Evolutionary conservation across 176 grass and related monocot genomes (phyloP), one percentile per base, ranked within the genome.

Genomic region (Eragrostis nindensis): DNA sequence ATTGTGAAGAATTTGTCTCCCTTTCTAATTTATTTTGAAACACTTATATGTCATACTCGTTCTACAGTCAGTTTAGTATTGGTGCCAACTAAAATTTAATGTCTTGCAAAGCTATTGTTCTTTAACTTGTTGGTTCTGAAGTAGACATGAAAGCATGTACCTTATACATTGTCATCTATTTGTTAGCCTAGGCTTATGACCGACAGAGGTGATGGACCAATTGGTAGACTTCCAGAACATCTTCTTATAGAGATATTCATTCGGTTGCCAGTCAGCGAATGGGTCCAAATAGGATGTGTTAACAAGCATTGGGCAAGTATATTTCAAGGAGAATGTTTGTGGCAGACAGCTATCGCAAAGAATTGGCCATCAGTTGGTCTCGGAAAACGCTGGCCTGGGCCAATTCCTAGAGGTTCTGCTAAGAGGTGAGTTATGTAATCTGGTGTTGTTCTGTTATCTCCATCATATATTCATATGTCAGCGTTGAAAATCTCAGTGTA

Each of bases 311-410:
- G 86, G 90, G 88, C 88, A 81, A 78, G 9, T 73, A 91, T 98
- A 81, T 95, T 98, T 63, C 68, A 81, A 88, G 90, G 84, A 84
- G 96, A 98, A 82, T 90, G 41, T 68, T 21, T 98, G 70, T 98
- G 96, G 96, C 90, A 95, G 85, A 95, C 88, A 6, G 92, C 92
- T 66, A 89, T 95, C 64, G n/a, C 44, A 56, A 82, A 68, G 69
- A 93, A 71, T 38, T 95, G 96, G 96, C 92, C 96, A 6, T 83
- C 71, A 0, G 86, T 84, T 83, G 90, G 76, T 78, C 75, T 85
- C 41, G 63, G 40, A 29, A 98, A 93, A 73, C 82, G 90, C n/a
- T 98, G 96, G 96, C 96, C 96, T 77, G 96, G 96, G 43, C 96
- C 96, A 62, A 98, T 98, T 83, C 96, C 96, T 13, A 91, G 90